Evolutionary conservation across 1,284 basidiomycete genomes (phyloP), one percentile per base, ranked within the genome.

Genomic region (Austroboletus novae-zelandiae): DNA sequence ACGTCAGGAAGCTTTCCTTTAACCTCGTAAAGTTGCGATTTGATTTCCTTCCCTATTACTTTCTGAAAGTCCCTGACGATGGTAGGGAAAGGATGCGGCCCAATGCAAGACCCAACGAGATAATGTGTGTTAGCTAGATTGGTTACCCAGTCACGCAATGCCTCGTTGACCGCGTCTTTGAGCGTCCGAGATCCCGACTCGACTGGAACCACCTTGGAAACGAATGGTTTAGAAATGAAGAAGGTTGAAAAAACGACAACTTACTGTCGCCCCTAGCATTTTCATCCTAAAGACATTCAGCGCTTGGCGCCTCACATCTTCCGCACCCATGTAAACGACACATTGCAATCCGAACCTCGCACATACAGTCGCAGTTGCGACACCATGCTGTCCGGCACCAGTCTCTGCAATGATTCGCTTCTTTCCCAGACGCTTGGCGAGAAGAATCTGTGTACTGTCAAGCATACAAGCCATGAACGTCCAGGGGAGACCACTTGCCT

Each of bases 11-110:
- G 81, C 69, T 92, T 94, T 43, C 90, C 89, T 41, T 78, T 78
- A 55, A 74, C 75, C 51, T 84, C 87, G 43, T 82, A 72, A 55
- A 98, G 68, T 71, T 99, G 97, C 45, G 76, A 73, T 73, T 95
- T 98, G 75, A 98, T 96, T 73, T 99, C 97, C 64, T 87, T 79
- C 4, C 96, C 91, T 58, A 99, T 99, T 45, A 99, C 83, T 57
- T 89, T 85, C 71, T 99, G 97, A 82, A 97, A 98, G 72, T 99
- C 97, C 49, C 96, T 87, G 42, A 99, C 96, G 54, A 99, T 92
- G 31, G 95, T 98, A 1, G 97, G 97, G 84, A 99, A 99, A 1
- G 97, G 97, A 70, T 98, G 96, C 15, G 97, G 97, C 8, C 97
- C 97, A 59, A 99, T 98, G 31, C 89, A 94, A 18, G 94, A 98